A percentile compares a stretch with the other conserved stretches of the same genome.
These are phyloP conservation scores for Chlamydomonas schloesseri DNA, from an alignment of 139 green algal genomes.

Conservation along the genomic window DNA sequence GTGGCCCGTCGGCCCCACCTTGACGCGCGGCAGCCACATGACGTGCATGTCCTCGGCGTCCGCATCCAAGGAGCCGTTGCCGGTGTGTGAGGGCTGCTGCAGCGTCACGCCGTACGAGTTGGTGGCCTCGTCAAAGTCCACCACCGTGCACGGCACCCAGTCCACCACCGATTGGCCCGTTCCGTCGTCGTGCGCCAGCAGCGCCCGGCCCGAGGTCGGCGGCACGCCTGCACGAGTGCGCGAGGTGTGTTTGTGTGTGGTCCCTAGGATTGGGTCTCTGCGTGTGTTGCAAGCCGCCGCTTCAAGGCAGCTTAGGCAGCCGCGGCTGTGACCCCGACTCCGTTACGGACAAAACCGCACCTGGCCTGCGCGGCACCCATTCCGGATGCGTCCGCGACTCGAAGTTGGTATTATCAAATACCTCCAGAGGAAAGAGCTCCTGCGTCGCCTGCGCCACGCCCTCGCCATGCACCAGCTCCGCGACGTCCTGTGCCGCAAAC, in stretches of 20 bases:
- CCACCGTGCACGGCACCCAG: conserved; percentile 57
- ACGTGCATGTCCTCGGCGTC: neutral
- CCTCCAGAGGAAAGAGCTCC: conserved; percentile 57
- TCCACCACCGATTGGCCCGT: conserved; percentile 13
- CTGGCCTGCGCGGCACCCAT: conserved; percentile 72
- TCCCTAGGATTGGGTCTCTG: no score
- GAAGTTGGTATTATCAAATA: conserved; percentile 82
- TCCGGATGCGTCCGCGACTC: conserved; percentile 68
- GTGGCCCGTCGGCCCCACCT: conserved; percentile 15
- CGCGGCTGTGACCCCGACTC: no score
- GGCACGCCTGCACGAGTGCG: conserved; percentile 51
- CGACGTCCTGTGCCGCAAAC: conserved; percentile 73
- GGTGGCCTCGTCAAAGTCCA: conserved; percentile 52
- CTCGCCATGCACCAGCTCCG: conserved; percentile 56
- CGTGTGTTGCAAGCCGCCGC: no score
- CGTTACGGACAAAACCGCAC: no score
- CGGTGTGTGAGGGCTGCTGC: neutral
- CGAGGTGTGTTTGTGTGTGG: no score
- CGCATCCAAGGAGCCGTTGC: neutral
- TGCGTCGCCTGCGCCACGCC: conserved; percentile 19
- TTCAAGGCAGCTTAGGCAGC: no score
- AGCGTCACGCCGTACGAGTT: conserved; percentile 60
- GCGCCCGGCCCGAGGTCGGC: conserved; percentile 28
- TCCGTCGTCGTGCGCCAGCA: conserved; percentile 21
- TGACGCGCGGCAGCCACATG: conserved; percentile 64